Evolutionary conservation across 805 yeast genomes (phyloP).

Genomic region (Ogataea parapolymorpha): DNA sequence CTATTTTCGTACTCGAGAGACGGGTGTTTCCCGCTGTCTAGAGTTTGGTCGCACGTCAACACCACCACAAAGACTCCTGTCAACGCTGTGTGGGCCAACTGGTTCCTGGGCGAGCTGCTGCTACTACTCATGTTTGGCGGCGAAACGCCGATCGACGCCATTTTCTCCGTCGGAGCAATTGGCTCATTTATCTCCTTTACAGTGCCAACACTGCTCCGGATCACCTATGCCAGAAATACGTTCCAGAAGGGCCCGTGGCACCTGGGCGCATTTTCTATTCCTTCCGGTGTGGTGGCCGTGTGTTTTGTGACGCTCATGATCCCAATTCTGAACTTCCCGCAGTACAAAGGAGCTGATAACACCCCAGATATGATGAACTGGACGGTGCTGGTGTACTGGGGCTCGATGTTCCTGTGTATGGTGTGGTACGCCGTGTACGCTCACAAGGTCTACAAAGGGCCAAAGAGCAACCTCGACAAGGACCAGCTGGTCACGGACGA

Average conservation of each 20-base stretch:
- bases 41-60: conserved; percentile 47
- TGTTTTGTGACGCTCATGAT: conserved; percentile 53
- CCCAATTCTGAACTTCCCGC: conserved; percentile 58
- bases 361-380: conserved; percentile 51
- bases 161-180: conserved; percentile 70
- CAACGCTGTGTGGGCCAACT: conserved; percentile 58
- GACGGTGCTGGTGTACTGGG: conserved; percentile 59
- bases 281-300: conserved; percentile 44
- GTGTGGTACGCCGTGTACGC: conserved; percentile 51
- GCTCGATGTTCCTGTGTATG: conserved; percentile 48
- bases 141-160: conserved; percentile 61
- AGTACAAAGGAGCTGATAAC: conserved; percentile 37
- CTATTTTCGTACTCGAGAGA: conserved; percentile 66
- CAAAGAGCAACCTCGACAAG: conserved; percentile 48
- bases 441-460: conserved; percentile 58
- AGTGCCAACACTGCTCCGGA: conserved; percentile 55
- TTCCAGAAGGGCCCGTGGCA: conserved; percentile 66
- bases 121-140: conserved; percentile 61
- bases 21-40: conserved; percentile 61
- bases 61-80: conserved; percentile 56
- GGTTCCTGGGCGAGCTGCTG: conserved; percentile 50
- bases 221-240: conserved; percentile 47
- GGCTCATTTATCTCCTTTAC: conserved; percentile 63
- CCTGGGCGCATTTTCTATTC: conserved; percentile 48
- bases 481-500: conserved; percentile 29